Base-by-base conservation (phyloP, 2,329 filamentous ascomycete genomes). In the Dactylellina sp. region DNA sequence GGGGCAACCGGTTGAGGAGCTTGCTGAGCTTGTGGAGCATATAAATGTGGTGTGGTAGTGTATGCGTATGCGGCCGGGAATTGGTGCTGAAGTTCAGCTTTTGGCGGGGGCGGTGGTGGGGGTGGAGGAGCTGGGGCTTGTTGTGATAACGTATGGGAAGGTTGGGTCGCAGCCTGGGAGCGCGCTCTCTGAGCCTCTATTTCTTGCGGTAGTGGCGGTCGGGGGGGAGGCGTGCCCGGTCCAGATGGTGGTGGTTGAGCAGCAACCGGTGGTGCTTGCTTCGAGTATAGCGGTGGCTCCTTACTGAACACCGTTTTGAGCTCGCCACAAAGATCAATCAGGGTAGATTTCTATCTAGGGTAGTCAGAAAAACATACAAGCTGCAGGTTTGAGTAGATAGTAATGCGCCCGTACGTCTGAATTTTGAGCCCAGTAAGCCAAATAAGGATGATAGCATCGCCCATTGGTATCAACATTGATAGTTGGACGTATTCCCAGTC, bases 401-500 rank as follows among this genome's bases (percentile, higher is more conserved):
- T 22, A 16, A 16, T 24, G 37, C 12, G 9, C 11, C 88, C 91
- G 83, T 81, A 96, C 92, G 87, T 97, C 92, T 91, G 91, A 95
- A 78, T 91, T 94, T 77, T 92, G 89, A 32, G 86, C 84, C 95
- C 95, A 99, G 75, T 92, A 89, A 32, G 92, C 91, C 50, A 99
- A 84, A 81, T 98, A 99, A 39, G 95, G 95, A 80, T 99, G 95
- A 80, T 98, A 99, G 76, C 98, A 88, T 80, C 91, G 89, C 24
- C 95, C 95, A 79, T 98, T 94, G 3, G 91, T 89, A 79, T 95
- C 93, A 72, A 99, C 93, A 83, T 99, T 93, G 80, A 99, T 95
- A 0, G 95, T 95, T 0, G 93, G 92, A 18, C 94, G 87, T 44
- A 99, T 89, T 76, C 91, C 83, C 92, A 99, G 98, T 76, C 89